Base-by-base conservation (phyloP, 2,329 filamentous ascomycete genomes). In the Cercospora sp. region DNA sequence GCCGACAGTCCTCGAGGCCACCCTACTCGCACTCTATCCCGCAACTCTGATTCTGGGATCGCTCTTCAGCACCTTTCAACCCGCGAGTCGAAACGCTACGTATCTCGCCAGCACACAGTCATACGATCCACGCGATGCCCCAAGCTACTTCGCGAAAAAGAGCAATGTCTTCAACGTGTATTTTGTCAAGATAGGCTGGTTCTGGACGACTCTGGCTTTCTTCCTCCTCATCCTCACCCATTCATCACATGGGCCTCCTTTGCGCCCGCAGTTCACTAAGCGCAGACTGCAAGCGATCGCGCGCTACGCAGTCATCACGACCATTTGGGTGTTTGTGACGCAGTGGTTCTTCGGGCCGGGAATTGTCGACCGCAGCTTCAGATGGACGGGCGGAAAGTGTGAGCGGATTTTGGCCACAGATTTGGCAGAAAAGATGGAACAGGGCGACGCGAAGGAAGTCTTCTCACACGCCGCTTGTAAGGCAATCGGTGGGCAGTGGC, bases 301-400 rank as follows among this genome's bases (percentile, higher is more conserved):
- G 24, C 86, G 95, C 59, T 99, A 93, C 85, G 82, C 72, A 0
- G 81, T 90, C 8, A 87, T 93, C 0, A 98, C 95, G 8, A 75
- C 81, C 1, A 90, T 89, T 80, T 99, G 95, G 95, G 84, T 93
- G 51, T 82, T 93, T 45, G 89, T 95, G 18, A 99, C 95, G 71
- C 95, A 98, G 83, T 98, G 95, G 95, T 98, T 89, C 80, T 97
- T 99, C 76, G 95, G 95, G 0, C 89, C 95, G 2, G 86, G 93
- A 21, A 83, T 99, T 60, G 94, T 98, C 74, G 95, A 99, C 79
- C 90, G 94, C 66, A 88, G 91, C 3, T 99, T 98, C 79, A 85
- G 88, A n/a, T 87, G 92, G 79, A 97, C 93, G 0, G 95, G 95
- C 3, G 95, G 95, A 1, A 87, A 87, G 75, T 99, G 95, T 79